Conservation (phyloP, 148 eudicot genomes). For the Dysphania ambrosioides region DNA sequence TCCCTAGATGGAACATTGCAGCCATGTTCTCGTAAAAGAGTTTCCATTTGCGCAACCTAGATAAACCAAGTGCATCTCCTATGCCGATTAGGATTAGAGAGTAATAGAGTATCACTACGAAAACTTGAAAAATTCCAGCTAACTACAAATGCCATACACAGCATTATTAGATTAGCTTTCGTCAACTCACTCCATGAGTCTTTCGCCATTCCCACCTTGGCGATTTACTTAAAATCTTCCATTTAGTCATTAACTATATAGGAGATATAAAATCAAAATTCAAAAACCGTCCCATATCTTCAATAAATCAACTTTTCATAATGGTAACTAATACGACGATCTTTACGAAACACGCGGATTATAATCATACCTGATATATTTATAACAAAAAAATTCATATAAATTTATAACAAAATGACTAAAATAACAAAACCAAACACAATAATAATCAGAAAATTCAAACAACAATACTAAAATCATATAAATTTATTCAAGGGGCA, state of each 20-base stretch:
- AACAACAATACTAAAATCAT: neutral
- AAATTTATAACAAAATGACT: neutral
- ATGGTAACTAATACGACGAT: too few relatives aligned
- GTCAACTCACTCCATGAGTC: neutral
- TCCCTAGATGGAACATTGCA: slow-evolving; percentile 65
- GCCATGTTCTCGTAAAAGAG: slow-evolving; percentile 63
- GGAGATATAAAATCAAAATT: neutral
- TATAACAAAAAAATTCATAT: neutral
- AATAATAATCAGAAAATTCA: too few relatives aligned
- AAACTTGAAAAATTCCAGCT: neutral
- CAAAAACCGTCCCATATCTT: neutral
- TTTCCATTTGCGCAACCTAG: slow-evolving; percentile 90
- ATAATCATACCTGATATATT: neutral
- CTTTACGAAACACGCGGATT: too few relatives aligned
- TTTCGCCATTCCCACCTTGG: too few relatives aligned
- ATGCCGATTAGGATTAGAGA: neutral
- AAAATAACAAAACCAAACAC: too few relatives aligned
- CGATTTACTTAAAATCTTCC: too few relatives aligned
- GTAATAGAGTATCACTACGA: neutral
- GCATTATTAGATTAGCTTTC: neutral
- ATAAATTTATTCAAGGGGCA: too few relatives aligned
- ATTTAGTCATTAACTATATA: too few relatives aligned
- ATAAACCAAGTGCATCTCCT: neutral
- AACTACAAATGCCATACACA: neutral
- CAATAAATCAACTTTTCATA: too few relatives aligned